Percentiles rank a stretch among this genome's conserved stretches.
Evolutionary conservation across 139 green algal species (phyloP).

Genomic region (Volvox reticuliferus): DNA sequence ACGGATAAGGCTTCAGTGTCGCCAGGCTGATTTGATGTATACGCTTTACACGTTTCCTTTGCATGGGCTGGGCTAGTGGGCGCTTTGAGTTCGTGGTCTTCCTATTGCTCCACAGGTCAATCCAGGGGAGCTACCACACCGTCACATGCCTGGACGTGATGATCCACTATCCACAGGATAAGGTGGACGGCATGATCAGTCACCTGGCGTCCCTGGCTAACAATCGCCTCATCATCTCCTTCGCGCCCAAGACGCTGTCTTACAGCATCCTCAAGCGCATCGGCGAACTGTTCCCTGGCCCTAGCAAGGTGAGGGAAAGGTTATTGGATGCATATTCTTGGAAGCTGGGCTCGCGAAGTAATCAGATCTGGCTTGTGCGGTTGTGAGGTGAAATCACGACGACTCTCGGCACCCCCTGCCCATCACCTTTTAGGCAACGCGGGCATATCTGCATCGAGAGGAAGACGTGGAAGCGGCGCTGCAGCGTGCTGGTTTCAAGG

Average conservation of each 20-base stretch:
- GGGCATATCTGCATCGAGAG: conserved; percentile 97
- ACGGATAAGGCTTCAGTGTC: no score
- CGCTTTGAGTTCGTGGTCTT: not conserved
- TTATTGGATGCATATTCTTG: no score
- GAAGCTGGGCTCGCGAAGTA: no score
- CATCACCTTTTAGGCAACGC: conserved; percentile 86
- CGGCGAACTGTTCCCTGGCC: conserved; percentile 97
- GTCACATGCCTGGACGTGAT: conserved; percentile 99
- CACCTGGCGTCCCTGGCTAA: conserved; percentile 92
- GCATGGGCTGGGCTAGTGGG: no score
- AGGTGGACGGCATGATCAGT: conserved; percentile 93
- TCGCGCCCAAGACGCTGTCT: conserved; percentile 92
- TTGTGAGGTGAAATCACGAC: no score
- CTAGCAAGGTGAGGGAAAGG: conserved; percentile 77
- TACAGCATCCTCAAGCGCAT: conserved; percentile 93
- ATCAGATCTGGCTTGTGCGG: no score
- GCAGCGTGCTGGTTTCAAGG: conserved; percentile 79
- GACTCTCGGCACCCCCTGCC: not conserved
- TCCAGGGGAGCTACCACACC: conserved; percentile 91
- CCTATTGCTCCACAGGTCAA: conserved; percentile 56
- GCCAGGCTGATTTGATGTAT: no score
- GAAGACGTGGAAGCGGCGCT: conserved; percentile 94
- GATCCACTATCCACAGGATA: conserved; percentile 99
- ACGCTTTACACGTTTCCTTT: no score
- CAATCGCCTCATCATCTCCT: conserved; percentile 93